Evolutionary conservation across 352 stramenopile genomes (phyloP), one percentile per base, ranked within the genome.

Genomic region (Blastocystis sp.): DNA sequence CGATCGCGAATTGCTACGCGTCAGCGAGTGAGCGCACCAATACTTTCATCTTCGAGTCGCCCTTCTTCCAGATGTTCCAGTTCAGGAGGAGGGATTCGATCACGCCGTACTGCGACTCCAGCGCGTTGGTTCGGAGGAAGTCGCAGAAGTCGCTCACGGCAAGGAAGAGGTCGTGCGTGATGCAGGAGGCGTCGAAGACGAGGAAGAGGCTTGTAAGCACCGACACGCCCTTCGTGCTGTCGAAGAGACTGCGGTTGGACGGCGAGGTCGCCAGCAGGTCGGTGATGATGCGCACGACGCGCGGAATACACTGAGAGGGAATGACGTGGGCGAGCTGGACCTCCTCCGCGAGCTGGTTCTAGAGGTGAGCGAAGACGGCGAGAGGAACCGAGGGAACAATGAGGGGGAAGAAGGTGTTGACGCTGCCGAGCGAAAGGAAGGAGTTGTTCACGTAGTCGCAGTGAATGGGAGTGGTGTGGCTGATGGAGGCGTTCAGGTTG

Each of bases 91-190:
- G 35, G 26, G 63, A 74, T 12, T 55, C 31, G 24, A 74, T 12
- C 6, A 6, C n/a, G 29, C 29, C 39, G 3, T 33, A 26, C 12
- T 24, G 35, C 63, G 29, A 37, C 31, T 33, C 29, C 19, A 41
- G 35, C 29, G 12, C 10, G 6, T 41, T 24, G 26, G 29, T 74
- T n/a, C 29, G 63, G 6, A 55, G 45, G 45, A 55, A 55, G 6
- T 55, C 39, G 63, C 63, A 74, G 35, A 74, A 74, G 31, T 74
- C 63, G 4, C 45, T 74, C 19, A 74, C 31, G 29, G 63, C 63
- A 24, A 74, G 19, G 63, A 74, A 74, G 24, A 74, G 31, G 9
- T 74, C 63, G 35, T 74, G 63, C 29, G 63, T 74, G 35, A 74
- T 74, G 63, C 63, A 74, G n/a, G 63, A 26, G 29, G 31, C 63